Percentiles rank a stretch among this genome's conserved stretches.
phyloP scores from a whole-genome alignment of 306 rosid genomes.

The Potentilla sterilis region DNA sequence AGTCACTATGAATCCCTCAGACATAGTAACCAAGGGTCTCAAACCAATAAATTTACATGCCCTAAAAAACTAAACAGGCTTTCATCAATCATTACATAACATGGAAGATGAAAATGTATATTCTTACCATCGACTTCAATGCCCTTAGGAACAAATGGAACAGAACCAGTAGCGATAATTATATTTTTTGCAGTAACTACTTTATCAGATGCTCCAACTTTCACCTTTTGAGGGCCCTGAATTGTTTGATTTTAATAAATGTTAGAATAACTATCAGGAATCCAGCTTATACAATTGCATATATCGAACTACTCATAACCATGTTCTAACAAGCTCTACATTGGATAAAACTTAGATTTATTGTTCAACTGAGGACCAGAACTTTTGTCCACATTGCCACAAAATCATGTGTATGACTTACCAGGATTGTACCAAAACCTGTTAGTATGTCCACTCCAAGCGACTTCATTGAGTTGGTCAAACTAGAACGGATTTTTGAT shows the following conservation, averaged over 20 bases:
- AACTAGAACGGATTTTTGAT: conserved; percentile 73
- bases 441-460: conserved; percentile 94
- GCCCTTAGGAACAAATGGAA: conserved; percentile 97
- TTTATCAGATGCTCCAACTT: conserved; percentile 78
- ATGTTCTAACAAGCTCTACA: not conserved
- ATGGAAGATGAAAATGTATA: not conserved
- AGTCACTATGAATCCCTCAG: conserved; percentile 14
- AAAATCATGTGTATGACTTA: conserved; percentile 33
- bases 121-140: conserved; percentile 87
- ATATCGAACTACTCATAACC: not conserved
- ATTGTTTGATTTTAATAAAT: conserved; percentile 20
- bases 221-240: conserved; percentile 91
- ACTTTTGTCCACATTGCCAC: conserved; percentile 6
- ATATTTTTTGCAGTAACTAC: conserved; percentile 79
- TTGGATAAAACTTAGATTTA: not conserved
- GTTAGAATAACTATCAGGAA: conserved; percentile 14
- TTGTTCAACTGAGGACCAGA: conserved; percentile 2
- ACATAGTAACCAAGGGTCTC: conserved; percentile 5
- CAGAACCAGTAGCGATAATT: conserved; percentile 96
- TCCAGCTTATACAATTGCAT: not conserved
- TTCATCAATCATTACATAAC: not conserved
- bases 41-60: not conserved
- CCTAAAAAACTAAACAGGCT: not conserved
- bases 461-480: conserved; percentile 93
- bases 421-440: conserved; percentile 85